Evolutionary conservation across 2,329 filamentous ascomycete genomes (phyloP).

Genomic region (Mollisia scopiformis): DNA sequence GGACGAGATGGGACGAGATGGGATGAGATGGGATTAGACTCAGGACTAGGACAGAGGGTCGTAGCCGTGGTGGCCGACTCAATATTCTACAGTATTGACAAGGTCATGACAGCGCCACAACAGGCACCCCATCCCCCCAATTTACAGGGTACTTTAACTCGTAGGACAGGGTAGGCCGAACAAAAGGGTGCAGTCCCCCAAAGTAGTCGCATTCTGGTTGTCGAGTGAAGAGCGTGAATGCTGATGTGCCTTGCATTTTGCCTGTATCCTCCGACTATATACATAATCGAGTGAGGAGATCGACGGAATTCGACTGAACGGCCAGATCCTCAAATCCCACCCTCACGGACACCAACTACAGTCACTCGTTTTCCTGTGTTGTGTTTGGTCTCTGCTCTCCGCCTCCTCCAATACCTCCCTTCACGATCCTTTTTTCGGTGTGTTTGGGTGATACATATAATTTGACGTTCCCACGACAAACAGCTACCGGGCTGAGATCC

Average conservation of each 20-base stretch:
- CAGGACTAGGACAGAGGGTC: no score
- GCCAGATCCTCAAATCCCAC: not conserved
- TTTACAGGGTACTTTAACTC: not conserved
- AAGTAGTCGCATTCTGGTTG: not conserved
- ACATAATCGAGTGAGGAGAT: not conserved
- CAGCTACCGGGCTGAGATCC: not conserved
- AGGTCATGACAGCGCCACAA: not conserved
- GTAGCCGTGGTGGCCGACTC: no score
- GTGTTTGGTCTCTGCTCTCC: not conserved
- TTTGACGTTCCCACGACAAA: not conserved
- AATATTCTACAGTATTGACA: not conserved
- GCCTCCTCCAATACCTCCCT: no score
- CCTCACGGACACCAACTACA: conserved; percentile 29
- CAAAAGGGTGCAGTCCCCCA: conserved; percentile 10
- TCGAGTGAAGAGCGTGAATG: not conserved
- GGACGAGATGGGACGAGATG: no score
- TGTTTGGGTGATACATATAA: not conserved
- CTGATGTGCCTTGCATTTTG: conserved; percentile 9
- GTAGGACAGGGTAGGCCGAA: not conserved
- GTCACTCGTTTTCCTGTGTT: conserved; percentile 33
- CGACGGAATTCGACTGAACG: not conserved
- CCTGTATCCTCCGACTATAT: conserved; percentile 6
- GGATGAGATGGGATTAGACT: no score
- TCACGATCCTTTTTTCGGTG: not conserved
- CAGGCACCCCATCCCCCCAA: no score